Evolutionary conservation across 78 protist genomes (phyloP), one percentile per base, ranked within the genome.

Genomic region (Neovahlkampfia damariscottae): DNA sequence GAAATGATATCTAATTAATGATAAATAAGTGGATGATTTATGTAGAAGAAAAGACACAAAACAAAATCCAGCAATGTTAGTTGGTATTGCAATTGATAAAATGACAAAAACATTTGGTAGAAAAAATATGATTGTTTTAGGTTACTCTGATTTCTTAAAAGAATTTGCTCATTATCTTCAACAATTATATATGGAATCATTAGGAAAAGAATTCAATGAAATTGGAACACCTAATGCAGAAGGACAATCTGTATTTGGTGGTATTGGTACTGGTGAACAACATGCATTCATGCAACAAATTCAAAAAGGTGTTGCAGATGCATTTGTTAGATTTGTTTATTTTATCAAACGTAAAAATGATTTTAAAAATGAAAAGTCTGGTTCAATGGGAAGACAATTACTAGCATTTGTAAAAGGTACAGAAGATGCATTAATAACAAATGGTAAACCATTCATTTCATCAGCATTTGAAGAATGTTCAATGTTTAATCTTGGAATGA

Each of bases 281-380:
- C 87, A 82, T 67, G 1, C 87, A 19, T 84, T 81, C 69, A 74
- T 84, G 76, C 87, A 84, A 67, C 87, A 84, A 69, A 8, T 84
- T 41, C 85, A 81, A 38, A 84, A 84, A 40, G 87, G 87, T 0
- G 72, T 84, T 8, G 3, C 29, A 27, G 84, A 84, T 41, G 5
- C 39, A 0, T 78, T 84, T 34, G 86, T 78, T 5, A 1, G 87
- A 3, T 84, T 84, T 69, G 8, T 84, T 8, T 29, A 82, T 28
- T 78, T 76, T 72, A 28, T 41, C n/a, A 1, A 78, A 6, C 77
- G 85, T 2, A 7, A 9, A 50, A 28, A 8, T 41, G 87, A 84
- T 69, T 81, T 38, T 10, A 10, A 8, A 58, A 78, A 72, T 41
- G 66, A 35, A 28, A 40, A 32, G 28, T 74, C 87, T 3, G 87